These are phyloP conservation scores for Tetracentron sinense DNA, from an alignment of 164 flowering plant genomes.

Conservation along the genomic window DNA sequence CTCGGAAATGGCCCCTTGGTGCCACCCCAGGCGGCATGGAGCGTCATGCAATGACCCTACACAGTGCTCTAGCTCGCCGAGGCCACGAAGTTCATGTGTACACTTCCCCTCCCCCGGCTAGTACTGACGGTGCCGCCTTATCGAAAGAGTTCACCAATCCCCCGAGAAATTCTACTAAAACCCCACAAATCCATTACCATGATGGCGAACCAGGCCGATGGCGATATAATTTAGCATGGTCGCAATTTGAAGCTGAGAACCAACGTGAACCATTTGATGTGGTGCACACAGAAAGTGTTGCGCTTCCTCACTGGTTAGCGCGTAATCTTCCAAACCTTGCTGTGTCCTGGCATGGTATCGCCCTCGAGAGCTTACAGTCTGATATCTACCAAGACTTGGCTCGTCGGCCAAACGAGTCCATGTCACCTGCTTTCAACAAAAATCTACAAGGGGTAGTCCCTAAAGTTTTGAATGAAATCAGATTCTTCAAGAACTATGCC, in stretches of 20 bases:
- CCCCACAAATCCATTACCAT: slow-evolving; percentile 51
- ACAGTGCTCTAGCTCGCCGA: slow-evolving; percentile 54
- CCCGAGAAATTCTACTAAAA: not conserved
- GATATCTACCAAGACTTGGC: slow-evolving; percentile 65
- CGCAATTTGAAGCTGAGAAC: slow-evolving; percentile 48
- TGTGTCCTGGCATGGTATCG: slow-evolving; percentile 89
- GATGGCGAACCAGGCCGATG: slow-evolving; percentile 61
- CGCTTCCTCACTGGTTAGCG: slow-evolving; percentile 75
- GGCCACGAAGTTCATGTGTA: slow-evolving; percentile 74
- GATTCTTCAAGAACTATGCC: slow-evolving; percentile 67
- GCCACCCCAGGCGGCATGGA: slow-evolving; percentile 90
- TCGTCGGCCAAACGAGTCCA: slow-evolving; percentile 45
- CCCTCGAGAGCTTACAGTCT: slow-evolving; percentile 72
- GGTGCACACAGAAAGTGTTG: slow-evolving; percentile 87
- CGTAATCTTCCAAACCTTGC: slow-evolving; percentile 58
- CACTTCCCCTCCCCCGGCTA: slow-evolving; percentile 41
- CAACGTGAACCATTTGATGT: slow-evolving; percentile 55
- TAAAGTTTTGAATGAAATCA: slow-evolving; percentile 61
- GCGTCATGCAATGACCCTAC: slow-evolving; percentile 75
- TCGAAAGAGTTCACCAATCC: not conserved
- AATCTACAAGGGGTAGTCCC: slow-evolving; percentile 49
- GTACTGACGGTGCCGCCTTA: not conserved
- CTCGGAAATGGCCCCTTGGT: slow-evolving; percentile 78
- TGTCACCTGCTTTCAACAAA: slow-evolving; percentile 41
- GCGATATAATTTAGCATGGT: slow-evolving; percentile 73